Base-by-base conservation (phyloP, 2,329 filamentous ascomycete genomes). In the Beauveria medogensis region DNA sequence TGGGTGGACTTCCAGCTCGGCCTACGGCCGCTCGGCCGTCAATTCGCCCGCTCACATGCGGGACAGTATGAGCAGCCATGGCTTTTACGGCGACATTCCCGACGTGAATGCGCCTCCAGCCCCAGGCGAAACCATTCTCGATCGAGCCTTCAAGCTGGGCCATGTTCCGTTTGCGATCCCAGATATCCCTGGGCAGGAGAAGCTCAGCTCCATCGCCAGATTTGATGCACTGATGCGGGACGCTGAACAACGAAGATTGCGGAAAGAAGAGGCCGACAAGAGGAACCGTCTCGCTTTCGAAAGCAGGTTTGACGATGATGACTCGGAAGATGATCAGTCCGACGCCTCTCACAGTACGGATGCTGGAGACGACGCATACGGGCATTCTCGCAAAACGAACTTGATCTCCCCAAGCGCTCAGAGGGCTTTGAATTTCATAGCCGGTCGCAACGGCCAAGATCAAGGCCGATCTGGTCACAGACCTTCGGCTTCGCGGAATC, bases 201-300 rank as follows among this genome's bases (percentile, higher is more conserved):
- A 86, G 62, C 73, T 87, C 18, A 87, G 80, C 65, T 88, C 85
- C 0, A 75, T 88, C 37, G 85, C 84, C 10, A 78, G 83, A 24
- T 88, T 88, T 59, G 85, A 88, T 58, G 85, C 84, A 3, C 70
- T 88, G 48, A 88, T 88, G 85, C 76, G 78, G 24, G 82, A 87
- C 65, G 75, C 76, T 22, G 85, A 88, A 44, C 77, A 80, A 61
- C 80, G 77, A 56, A 73, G 76, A 60, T 74, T 74, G 65, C 74
- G 74, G 54, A 73, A 73, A 30, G 73, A 77, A 47, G 72, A 74
- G 10, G 65, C 67, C 24, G 67, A 71, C 57, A 67, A 67, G 30
- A 66, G 68, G 14, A 72, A 73, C 12, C 69, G 73, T 48, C 62
- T 68, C 12, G 72, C 74, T 5, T 68, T 77, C 60, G 76, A 74